A percentile compares a stretch with the other conserved stretches of the same genome.
These are phyloP conservation scores for Wilcoxina mikolae DNA, from an alignment of 495 filamentous ascomycete genomes.

Conservation along the genomic window DNA sequence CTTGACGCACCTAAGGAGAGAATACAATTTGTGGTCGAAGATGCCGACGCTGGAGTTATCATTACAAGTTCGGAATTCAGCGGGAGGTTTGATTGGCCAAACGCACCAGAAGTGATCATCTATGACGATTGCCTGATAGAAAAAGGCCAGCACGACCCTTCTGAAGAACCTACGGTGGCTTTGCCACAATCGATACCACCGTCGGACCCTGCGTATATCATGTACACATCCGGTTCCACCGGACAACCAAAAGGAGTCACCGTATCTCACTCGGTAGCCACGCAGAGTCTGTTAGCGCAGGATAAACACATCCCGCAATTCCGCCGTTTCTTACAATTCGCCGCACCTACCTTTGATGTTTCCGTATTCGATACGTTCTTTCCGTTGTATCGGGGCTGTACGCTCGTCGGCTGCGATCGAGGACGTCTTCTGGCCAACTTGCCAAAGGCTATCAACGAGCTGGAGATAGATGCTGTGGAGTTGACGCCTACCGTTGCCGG, in stretches of 20 bases:
- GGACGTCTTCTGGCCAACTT: slow-evolving; percentile 54
- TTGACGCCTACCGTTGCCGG: slow-evolving; percentile 68
- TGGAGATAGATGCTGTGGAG: slow-evolving; percentile 66
- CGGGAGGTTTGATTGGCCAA: slow-evolving; percentile 26
- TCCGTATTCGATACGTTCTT: slow-evolving; percentile 86
- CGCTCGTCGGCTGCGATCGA: slow-evolving; percentile 53
- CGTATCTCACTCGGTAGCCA: slow-evolving; percentile 59
- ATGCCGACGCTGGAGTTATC: slow-evolving; percentile 46
- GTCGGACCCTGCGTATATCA: slow-evolving; percentile 58
- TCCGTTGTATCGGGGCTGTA: slow-evolving; percentile 51
- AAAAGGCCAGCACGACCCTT: no score
- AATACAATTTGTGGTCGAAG: slow-evolving; percentile 54
- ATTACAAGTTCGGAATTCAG: slow-evolving; percentile 35
- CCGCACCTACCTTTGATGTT: slow-evolving; percentile 75
- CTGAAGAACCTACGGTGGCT: background rate
- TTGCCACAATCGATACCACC: slow-evolving; percentile 5
- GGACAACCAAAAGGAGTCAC: slow-evolving; percentile 78
- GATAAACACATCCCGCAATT: slow-evolving; percentile 57
- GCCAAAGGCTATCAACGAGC: slow-evolving; percentile 42
- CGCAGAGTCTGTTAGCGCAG: slow-evolving; percentile 64
- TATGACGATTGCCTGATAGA: slow-evolving; percentile 22
- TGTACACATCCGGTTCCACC: slow-evolving; percentile 84
- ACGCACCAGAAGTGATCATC: slow-evolving; percentile 28
- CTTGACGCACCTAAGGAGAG: slow-evolving; percentile 57
- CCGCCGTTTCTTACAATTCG: slow-evolving; percentile 69